Conservation (phyloP, 768 basidiomycete species). For the Podaxis rugospora region DNA sequence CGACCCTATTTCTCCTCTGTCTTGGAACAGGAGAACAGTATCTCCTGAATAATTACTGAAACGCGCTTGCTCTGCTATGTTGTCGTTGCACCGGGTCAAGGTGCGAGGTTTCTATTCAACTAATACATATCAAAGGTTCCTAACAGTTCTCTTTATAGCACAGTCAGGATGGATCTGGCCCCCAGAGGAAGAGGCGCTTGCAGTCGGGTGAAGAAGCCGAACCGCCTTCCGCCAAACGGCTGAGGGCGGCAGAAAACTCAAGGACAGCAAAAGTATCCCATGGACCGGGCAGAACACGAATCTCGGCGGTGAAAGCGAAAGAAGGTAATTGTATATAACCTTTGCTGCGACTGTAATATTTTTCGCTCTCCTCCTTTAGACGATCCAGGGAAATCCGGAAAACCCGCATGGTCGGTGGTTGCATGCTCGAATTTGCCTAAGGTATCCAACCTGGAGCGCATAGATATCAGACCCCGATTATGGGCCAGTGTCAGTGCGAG, state of each 20-base stretch:
- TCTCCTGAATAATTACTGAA: neutral
- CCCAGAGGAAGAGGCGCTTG: neutral
- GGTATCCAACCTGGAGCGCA: neutral
- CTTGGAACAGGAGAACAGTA: neutral
- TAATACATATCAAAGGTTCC: neutral
- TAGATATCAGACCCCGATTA: neutral
- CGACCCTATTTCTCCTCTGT: neutral
- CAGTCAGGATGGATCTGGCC: neutral
- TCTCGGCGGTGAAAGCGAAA: neutral
- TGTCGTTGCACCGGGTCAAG: neutral
- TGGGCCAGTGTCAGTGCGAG: neutral
- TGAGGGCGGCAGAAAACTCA: neutral
- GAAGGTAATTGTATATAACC: neutral
- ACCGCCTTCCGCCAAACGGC: slow-evolving; percentile 1
- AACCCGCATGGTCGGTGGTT: neutral
- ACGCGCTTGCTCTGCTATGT: neutral
- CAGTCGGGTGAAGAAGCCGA: neutral
- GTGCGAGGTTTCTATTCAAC: neutral
- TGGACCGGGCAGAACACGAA: neutral
- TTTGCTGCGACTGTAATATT: neutral
- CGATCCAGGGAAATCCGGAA: neutral
- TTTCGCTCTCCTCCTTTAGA: neutral
- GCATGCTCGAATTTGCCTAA: neutral
- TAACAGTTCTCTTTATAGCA: slow-evolving; percentile 4
- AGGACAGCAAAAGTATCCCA: neutral